A percentile compares a stretch with the other conserved stretches of the same genome.
These are phyloP conservation scores for Jackrogersella minutella DNA, from an alignment of 495 filamentous ascomycete species.

Conservation along the genomic window DNA sequence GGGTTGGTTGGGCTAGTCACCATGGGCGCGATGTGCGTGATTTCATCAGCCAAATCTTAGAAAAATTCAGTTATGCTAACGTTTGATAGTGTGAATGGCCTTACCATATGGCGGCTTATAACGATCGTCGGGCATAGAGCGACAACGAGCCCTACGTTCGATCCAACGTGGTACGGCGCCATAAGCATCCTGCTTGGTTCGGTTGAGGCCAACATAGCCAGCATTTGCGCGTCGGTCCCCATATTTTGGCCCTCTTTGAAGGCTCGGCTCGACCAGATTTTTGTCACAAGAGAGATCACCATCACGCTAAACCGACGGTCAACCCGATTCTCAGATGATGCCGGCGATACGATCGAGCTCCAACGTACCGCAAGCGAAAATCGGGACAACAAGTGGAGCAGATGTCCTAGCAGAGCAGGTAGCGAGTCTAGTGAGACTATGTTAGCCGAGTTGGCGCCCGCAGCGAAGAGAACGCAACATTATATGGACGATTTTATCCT, in stretches of 20 bases:
- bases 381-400: slow-evolving; percentile 22
- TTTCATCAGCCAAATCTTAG: background rate
- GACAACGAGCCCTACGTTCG: slow-evolving; percentile 39
- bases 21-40: slow-evolving; percentile 37
- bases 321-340: slow-evolving; percentile 23
- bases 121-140: slow-evolving; percentile 40
- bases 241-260: slow-evolving; percentile 46
- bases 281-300: slow-evolving; percentile 47
- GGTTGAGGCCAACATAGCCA: slow-evolving; percentile 41
- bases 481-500: slow-evolving; percentile 38
- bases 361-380: slow-evolving; percentile 18
- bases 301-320: slow-evolving; percentile 26
- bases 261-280: slow-evolving; percentile 40
- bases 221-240: slow-evolving; percentile 48
- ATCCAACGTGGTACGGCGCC: slow-evolving; percentile 47
- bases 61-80: slow-evolving; percentile 14
- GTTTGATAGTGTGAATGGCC: slow-evolving; percentile 39
- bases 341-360: slow-evolving; percentile 22
- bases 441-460: slow-evolving; percentile 12
- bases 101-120: slow-evolving; percentile 45
- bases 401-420: slow-evolving; percentile 30
- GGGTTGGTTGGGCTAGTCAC: slow-evolving; percentile 37
- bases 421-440: slow-evolving; percentile 33
- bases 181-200: slow-evolving; percentile 41
- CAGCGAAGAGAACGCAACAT: slow-evolving; percentile 22